Conservation (phyloP, 2,329 filamentous ascomycete genomes). For the Elsinoe perseae region DNA sequence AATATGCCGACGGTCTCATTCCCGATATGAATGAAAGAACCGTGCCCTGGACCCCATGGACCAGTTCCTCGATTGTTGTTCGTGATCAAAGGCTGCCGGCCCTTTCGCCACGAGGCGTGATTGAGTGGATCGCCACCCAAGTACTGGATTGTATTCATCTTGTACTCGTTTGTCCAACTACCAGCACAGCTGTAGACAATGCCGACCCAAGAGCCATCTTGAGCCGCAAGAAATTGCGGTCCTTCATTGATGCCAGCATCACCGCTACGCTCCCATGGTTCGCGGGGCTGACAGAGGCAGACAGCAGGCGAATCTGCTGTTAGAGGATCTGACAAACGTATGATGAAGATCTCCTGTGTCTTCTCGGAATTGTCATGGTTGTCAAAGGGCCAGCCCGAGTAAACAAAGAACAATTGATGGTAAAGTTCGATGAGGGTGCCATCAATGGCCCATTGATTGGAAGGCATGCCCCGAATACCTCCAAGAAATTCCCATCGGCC, state of each 20-base stretch:
- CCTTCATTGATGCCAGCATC: slow-evolving; percentile 40
- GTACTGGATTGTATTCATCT: slow-evolving; percentile 40
- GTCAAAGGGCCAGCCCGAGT: slow-evolving; percentile 40
- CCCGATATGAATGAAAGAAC: slow-evolving; percentile 37
- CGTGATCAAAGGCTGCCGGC: slow-evolving; percentile 33
- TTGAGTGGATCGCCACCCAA: slow-evolving; percentile 36
- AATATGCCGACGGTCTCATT: slow-evolving; percentile 39
- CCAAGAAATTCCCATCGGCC: slow-evolving; percentile 38
- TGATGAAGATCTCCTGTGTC: slow-evolving; percentile 39
- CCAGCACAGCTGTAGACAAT: slow-evolving; percentile 42
- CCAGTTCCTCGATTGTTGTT: slow-evolving; percentile 29
- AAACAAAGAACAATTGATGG: slow-evolving; percentile 36
- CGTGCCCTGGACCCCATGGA: slow-evolving; percentile 41
- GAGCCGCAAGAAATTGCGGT: slow-evolving; percentile 33
- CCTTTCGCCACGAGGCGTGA: slow-evolving; percentile 34
- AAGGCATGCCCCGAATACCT: slow-evolving; percentile 34
- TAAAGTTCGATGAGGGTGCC: slow-evolving; percentile 38
- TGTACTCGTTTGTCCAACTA: slow-evolving; percentile 42
- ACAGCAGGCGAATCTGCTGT: slow-evolving; percentile 31
- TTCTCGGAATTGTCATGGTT: slow-evolving; percentile 29
- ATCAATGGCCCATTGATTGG: slow-evolving; percentile 42
- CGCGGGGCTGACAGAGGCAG: slow-evolving; percentile 35
- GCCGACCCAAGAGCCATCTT: slow-evolving; percentile 34
- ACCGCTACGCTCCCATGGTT: slow-evolving; percentile 36
- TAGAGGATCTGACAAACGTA: slow-evolving; percentile 32